phyloP scores from a whole-genome alignment of 768 basidiomycete genomes.

The Lactifluus piperatus region DNA sequence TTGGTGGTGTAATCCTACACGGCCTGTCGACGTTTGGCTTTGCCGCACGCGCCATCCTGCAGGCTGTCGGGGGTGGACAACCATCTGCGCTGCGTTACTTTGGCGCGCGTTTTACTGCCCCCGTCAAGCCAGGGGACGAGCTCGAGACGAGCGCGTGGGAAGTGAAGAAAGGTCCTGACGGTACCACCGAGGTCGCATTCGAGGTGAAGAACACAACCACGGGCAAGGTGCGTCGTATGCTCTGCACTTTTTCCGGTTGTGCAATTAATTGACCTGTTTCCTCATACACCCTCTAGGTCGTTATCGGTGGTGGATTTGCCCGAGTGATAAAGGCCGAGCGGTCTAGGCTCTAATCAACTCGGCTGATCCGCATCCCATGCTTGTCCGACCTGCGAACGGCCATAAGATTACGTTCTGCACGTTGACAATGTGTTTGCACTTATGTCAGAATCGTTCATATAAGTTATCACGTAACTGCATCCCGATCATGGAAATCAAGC shows the following conservation, averaged over 20 bases:
- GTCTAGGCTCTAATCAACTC: background rate
- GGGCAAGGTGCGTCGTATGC: slow-evolving; percentile 30
- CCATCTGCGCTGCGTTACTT: slow-evolving; percentile 56
- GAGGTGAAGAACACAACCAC: slow-evolving; percentile 31
- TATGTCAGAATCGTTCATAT: no score
- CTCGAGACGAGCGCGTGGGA: slow-evolving; percentile 78
- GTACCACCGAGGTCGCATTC: slow-evolving; percentile 32
- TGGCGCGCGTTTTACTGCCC: slow-evolving; percentile 71
- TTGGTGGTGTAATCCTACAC: slow-evolving; percentile 81
- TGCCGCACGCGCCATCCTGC: slow-evolving; percentile 66
- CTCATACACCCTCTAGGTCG: background rate
- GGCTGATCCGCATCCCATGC: background rate
- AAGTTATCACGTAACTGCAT: no score
- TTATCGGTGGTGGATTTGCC: slow-evolving; percentile 13
- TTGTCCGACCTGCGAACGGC: no score
- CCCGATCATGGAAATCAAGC: no score
- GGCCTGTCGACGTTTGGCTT: slow-evolving; percentile 80
- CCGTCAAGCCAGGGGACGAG: slow-evolving; percentile 75
- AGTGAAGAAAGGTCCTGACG: slow-evolving; percentile 40
- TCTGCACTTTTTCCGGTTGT: background rate
- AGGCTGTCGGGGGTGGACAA: slow-evolving; percentile 50
- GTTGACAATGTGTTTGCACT: no score
- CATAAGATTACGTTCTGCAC: no score
- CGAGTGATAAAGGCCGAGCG: slow-evolving; percentile 1
- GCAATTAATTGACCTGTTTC: no score